Conservation (phyloP, 495 filamentous ascomycete species). For the Pseudevernia furfuracea region DNA sequence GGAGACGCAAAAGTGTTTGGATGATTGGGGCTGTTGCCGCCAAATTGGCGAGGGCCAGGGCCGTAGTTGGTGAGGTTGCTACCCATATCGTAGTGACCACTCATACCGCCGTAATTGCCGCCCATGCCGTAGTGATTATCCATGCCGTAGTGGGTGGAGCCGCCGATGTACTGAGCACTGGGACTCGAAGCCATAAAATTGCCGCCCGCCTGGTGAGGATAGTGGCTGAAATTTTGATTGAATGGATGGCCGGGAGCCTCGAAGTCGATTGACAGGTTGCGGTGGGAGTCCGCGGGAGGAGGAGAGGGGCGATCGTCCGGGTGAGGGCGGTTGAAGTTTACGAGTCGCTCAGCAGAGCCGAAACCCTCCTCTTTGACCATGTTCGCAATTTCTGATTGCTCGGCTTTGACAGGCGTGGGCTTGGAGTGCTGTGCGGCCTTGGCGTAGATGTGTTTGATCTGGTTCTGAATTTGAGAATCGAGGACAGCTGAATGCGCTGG, state of each 20-base stretch:
- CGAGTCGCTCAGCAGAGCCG: not conserved
- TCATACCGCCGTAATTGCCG: not conserved
- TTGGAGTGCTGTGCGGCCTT: not conserved
- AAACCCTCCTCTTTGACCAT: not conserved
- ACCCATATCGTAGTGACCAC: not conserved
- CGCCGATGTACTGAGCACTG: not conserved
- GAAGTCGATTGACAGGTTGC: not conserved
- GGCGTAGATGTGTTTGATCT: constrained; percentile 5
- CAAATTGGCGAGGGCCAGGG: not conserved
- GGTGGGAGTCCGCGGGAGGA: not conserved
- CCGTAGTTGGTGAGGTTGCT: too few relatives aligned
- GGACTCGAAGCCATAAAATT: not conserved
- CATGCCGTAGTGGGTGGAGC: not conserved
- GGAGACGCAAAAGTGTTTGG: not conserved
- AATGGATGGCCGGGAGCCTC: not conserved
- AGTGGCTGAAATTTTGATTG: not conserved
- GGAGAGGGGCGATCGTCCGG: not conserved
- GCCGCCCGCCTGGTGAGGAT: not conserved
- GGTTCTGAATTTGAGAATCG: not conserved
- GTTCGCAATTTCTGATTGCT: not conserved
- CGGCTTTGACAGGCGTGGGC: not conserved
- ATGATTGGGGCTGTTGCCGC: not conserved
- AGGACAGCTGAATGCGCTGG: not conserved
- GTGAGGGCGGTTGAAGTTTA: not conserved
- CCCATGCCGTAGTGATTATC: not conserved